These are phyloP conservation scores for Vigna radiata DNA, from an alignment of 306 rosid species.

Conservation along the genomic window DNA sequence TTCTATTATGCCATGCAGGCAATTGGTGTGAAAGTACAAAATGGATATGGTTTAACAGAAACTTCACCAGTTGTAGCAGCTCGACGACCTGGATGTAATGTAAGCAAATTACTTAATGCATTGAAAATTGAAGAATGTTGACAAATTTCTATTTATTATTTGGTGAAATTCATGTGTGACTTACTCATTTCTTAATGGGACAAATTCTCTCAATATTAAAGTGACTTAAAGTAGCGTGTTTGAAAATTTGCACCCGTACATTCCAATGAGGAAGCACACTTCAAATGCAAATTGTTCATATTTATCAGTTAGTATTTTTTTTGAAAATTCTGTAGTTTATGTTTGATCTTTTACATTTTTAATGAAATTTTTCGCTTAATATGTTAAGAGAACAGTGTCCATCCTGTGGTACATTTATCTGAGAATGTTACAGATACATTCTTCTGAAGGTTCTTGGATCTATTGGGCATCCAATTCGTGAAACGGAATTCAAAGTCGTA, in stretches of 20 bases:
- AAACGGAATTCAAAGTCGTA: slow-evolving; percentile 76
- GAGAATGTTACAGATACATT: slow-evolving; percentile 53
- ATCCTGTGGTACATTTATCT: slow-evolving; percentile 51
- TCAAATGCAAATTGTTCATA: slow-evolving; percentile 20
- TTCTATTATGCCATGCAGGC: slow-evolving; percentile 61
- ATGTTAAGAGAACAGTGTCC: slow-evolving; percentile 27
- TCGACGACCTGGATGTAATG: slow-evolving; percentile 75
- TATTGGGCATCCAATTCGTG: slow-evolving; percentile 78
- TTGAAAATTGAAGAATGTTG: slow-evolving; percentile 2
- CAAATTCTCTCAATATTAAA: neutral
- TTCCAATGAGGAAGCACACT: slow-evolving; percentile 3
- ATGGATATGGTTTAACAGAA: slow-evolving; percentile 97
- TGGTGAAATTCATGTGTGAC: neutral
- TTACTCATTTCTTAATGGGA: neutral
- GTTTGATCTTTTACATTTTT: neutral
- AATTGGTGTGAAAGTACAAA: slow-evolving; percentile 81
- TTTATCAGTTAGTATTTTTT: neutral
- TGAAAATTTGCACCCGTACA: neutral
- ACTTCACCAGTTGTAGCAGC: slow-evolving; percentile 86
- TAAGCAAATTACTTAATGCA: slow-evolving; percentile 52
- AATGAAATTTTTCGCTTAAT: neutral
- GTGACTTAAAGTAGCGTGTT: neutral
- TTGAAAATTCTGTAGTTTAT: neutral
- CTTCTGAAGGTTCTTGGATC: slow-evolving; percentile 95
- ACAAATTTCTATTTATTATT: neutral